A percentile compares a stretch with the other conserved stretches of the same genome.
Conservation (phyloP, 345 rosid species). For the Angophora floribunda region DNA sequence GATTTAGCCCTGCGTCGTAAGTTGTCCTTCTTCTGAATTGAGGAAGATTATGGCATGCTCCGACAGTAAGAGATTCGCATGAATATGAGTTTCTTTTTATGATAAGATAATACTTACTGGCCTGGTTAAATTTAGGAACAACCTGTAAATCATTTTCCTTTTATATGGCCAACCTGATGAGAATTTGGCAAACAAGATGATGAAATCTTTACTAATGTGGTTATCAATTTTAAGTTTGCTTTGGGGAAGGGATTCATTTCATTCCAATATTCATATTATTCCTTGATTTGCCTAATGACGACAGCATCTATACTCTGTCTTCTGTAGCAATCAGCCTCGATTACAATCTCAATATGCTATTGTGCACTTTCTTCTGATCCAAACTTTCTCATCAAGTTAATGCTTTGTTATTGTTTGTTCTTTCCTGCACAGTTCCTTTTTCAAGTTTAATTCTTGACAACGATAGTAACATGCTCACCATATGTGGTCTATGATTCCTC, state of each 20-base stretch:
- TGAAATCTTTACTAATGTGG: background rate
- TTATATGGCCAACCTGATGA: background rate
- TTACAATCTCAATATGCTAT: background rate
- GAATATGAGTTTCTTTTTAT: background rate
- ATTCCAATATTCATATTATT: background rate
- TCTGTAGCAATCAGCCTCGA: background rate
- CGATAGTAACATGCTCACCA: background rate
- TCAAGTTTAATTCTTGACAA: background rate
- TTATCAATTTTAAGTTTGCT: background rate
- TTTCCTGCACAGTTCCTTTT: background rate
- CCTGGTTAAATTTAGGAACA: background rate
- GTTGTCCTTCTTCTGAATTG: background rate
- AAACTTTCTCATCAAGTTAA: background rate
- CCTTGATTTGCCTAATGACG: background rate
- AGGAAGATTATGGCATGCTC: background rate
- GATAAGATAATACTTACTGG: background rate
- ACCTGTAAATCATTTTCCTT: background rate
- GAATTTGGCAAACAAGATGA: background rate
- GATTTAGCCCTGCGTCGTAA: background rate
- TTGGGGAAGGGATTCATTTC: background rate
- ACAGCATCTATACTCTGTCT: background rate
- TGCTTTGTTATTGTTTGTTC: background rate
- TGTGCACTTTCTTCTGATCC: background rate
- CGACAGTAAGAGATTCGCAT: background rate
- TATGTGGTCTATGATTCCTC: background rate